Percentiles rank a stretch among this genome's conserved stretches.
phyloP scores from a whole-genome alignment of 2,329 filamentous ascomycete genomes.

The Raffaelea ambrosiae region DNA sequence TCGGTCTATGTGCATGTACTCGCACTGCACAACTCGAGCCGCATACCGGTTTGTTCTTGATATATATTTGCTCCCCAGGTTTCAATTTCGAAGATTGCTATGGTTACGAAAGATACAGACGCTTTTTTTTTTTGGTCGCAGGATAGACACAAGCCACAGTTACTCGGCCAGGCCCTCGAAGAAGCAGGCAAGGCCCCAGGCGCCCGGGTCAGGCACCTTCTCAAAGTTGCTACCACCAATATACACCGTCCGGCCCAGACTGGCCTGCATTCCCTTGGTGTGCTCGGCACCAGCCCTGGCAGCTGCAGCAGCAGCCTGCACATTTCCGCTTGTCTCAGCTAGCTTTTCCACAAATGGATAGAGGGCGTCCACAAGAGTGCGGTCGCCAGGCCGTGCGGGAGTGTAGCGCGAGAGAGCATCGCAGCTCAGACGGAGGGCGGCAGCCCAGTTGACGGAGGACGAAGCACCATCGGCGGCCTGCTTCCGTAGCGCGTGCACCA shows the following conservation, averaged over 20 bases:
- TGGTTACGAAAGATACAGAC: too few relatives aligned
- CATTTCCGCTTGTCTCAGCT: conserved; percentile 46
- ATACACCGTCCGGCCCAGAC: conserved; percentile 75
- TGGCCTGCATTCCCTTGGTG: conserved; percentile 89
- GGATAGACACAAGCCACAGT: not conserved
- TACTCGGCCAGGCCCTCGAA: conserved; percentile 63
- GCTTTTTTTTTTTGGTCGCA: conserved; percentile 31
- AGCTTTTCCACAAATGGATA: conserved; percentile 78
- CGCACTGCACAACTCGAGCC: not conserved
- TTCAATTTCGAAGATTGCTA: too few relatives aligned
- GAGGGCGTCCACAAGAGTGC: conserved; percentile 84
- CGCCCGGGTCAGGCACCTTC: conserved; percentile 63
- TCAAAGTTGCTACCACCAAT: conserved; percentile 52
- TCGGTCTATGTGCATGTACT: not conserved
- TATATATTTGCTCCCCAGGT: too few relatives aligned
- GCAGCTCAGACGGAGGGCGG: conserved; percentile 63
- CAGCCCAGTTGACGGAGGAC: conserved; percentile 38
- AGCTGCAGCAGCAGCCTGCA: conserved; percentile 66
- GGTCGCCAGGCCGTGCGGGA: conserved; percentile 78
- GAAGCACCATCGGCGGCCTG: conserved; percentile 23
- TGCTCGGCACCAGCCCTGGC: conserved; percentile 67
- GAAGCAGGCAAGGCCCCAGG: conserved; percentile 67
- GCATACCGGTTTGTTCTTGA: too few relatives aligned
- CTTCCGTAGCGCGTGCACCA: conserved; percentile 54
- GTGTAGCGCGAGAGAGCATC: conserved; percentile 73